Percentiles rank a stretch among this genome's conserved stretches.
These are phyloP conservation scores for Trametes coccinea DNA, from an alignment of 768 basidiomycete species.

Conservation along the genomic window DNA sequence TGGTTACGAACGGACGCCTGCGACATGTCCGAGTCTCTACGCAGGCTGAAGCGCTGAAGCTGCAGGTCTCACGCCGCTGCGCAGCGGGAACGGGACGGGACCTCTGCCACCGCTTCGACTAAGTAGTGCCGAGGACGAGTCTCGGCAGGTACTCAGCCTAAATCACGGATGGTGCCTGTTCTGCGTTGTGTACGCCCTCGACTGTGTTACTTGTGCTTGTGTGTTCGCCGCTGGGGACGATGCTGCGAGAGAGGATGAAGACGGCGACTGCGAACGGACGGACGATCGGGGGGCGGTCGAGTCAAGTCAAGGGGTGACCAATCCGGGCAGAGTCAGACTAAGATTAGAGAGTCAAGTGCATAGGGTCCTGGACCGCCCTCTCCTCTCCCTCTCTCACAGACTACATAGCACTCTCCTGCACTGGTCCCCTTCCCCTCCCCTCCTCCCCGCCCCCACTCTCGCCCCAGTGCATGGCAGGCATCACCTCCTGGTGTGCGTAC, in stretches of 20 bases:
- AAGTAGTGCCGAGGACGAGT: too few species aligned
- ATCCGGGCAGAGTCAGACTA: slow-evolving; percentile 5
- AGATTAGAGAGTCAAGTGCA: slow-evolving; percentile 15
- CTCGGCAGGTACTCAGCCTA: background rate
- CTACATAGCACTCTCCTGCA: slow-evolving; percentile 3
- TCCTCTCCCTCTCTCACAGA: slow-evolving; percentile 11
- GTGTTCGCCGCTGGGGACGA: too few species aligned
- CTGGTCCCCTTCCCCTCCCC: background rate
- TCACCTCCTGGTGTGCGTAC: slow-evolving; percentile 42
- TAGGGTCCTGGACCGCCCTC: background rate
- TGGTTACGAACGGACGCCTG: slow-evolving; percentile 2
- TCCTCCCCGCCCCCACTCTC: slow-evolving; percentile 5
- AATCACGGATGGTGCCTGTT: background rate
- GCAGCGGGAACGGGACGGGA: background rate
- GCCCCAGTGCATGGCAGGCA: slow-evolving; percentile 27
- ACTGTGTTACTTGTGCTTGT: too few species aligned
- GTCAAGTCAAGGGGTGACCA: slow-evolving; percentile 13
- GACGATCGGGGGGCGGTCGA: slow-evolving; percentile 5
- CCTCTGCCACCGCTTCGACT: background rate
- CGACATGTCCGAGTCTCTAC: slow-evolving; percentile 4
- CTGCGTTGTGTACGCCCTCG: too few species aligned
- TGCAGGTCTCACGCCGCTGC: slow-evolving; percentile 8
- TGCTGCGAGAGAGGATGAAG: background rate
- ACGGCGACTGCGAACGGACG: background rate
- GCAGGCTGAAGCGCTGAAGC: too few species aligned